These are phyloP conservation scores for Phytophthora ramorum DNA, from an alignment of 352 stramenopile species.

Conservation along the genomic window DNA sequence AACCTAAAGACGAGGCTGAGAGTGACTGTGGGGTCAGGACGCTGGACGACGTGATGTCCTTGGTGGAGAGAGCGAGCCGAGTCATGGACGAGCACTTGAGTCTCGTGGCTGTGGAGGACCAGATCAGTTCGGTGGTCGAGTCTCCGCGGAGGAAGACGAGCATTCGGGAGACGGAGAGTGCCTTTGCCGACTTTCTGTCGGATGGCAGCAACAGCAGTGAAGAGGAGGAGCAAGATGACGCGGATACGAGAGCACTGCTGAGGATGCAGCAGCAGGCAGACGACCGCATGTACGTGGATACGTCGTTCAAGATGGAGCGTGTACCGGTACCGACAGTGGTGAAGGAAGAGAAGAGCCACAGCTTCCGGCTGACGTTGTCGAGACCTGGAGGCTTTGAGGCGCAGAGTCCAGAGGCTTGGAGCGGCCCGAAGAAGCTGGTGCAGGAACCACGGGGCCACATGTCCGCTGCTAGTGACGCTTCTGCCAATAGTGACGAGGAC, in stretches of 20 bases:
- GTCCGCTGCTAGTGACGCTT: background rate
- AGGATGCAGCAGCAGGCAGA: conserved; percentile 64
- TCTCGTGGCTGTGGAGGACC: background rate
- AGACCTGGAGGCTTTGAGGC: conserved; percentile 13
- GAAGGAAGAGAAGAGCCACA: conserved; percentile 8
- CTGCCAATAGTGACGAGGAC: background rate
- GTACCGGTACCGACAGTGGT: background rate
- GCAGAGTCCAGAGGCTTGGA: background rate
- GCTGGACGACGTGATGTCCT: conserved; percentile 15
- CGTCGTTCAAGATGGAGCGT: conserved; percentile 38
- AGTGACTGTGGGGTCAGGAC: background rate
- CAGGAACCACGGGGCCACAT: background rate
- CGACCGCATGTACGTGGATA: conserved; percentile 51
- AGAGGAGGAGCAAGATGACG: conserved; percentile 42
- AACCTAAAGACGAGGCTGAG: background rate
- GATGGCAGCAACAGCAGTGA: conserved; percentile 36
- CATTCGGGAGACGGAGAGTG: conserved; percentile 8
- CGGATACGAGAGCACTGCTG: conserved; percentile 27
- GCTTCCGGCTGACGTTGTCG: conserved; percentile 26
- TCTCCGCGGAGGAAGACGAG: conserved; percentile 13
- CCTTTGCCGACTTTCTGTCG: conserved; percentile 53
- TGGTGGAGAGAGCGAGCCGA: conserved; percentile 13
- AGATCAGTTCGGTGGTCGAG: background rate
- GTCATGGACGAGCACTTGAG: background rate
- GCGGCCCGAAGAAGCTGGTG: conserved; percentile 16